Conservation (phyloP, 2,329 filamentous ascomycete species). For the Epichloe sp. region DNA sequence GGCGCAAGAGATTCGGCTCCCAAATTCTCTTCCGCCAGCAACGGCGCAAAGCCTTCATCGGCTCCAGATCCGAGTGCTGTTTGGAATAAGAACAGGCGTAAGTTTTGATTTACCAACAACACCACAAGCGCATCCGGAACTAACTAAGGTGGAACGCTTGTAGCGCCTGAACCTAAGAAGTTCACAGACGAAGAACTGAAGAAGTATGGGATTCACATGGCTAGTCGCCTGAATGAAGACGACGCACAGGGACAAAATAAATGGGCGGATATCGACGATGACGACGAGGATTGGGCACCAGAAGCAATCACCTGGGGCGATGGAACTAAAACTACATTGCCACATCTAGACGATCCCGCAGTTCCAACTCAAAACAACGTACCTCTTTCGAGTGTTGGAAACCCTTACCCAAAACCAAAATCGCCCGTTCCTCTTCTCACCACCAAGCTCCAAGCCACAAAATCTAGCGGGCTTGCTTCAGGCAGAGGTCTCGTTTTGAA, state of each 20-base stretch:
- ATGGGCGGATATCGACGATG: slow-evolving; percentile 83
- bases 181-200: slow-evolving; percentile 79
- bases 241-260: slow-evolving; percentile 64
- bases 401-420: slow-evolving; percentile 28
- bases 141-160: slow-evolving; percentile 33
- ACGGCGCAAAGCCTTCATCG: slow-evolving; percentile 44
- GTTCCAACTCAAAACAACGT: slow-evolving; percentile 15
- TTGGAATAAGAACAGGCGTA: slow-evolving; percentile 84
- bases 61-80: slow-evolving; percentile 62
- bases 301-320: slow-evolving; percentile 82
- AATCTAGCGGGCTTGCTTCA: slow-evolving; percentile 33
- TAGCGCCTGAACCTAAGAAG: slow-evolving; percentile 62
- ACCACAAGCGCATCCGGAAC: slow-evolving; percentile 4
- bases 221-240: slow-evolving; percentile 63
- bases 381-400: slow-evolving; percentile 11
- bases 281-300: slow-evolving; percentile 77
- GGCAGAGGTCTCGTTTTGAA: slow-evolving; percentile 54
- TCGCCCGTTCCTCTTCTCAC: slow-evolving; percentile 27
- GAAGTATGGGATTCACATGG: slow-evolving; percentile 77
- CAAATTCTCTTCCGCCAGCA: slow-evolving; percentile 29
- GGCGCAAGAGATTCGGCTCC: slow-evolving; percentile 40
- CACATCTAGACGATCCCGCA: slow-evolving; percentile 42
- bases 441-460: slow-evolving; percentile 28
- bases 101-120: slow-evolving; percentile 18
- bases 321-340: slow-evolving; percentile 68